A percentile compares a stretch with the other conserved stretches of the same genome.
phyloP scores from a whole-genome alignment of 2,329 filamentous ascomycete species.

The Knoxdaviesia proteae region DNA sequence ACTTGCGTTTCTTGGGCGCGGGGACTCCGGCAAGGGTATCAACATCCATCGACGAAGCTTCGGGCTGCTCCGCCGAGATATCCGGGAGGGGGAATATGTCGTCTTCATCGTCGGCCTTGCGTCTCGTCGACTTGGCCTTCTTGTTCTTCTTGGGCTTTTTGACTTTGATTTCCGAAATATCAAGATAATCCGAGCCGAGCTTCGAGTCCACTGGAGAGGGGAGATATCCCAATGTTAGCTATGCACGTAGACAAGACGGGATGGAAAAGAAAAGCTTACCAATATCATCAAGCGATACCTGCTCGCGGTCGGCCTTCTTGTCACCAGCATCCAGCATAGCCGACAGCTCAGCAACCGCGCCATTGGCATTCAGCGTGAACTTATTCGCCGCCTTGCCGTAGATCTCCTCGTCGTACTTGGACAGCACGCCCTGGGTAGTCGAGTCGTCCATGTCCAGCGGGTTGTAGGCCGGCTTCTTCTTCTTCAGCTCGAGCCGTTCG shows the following conservation, averaged over 20 bases:
- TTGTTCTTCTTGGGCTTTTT: slow-evolving; percentile 92
- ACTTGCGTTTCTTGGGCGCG: slow-evolving; percentile 38
- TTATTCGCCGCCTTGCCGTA: slow-evolving; percentile 71
- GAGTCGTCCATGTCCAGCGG: slow-evolving; percentile 52
- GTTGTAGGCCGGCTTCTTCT: slow-evolving; percentile 76
- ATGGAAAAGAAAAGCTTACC: slow-evolving; percentile 14
- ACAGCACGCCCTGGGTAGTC: slow-evolving; percentile 47
- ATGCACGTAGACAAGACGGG: slow-evolving; percentile 14
- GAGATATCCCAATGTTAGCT: slow-evolving; percentile 9
- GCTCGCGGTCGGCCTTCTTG: slow-evolving; percentile 35
- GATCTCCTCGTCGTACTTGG: slow-evolving; percentile 93
- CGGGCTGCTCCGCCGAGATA: slow-evolving; percentile 5
- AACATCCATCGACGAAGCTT: slow-evolving; percentile 49
- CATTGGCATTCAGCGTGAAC: slow-evolving; percentile 69
- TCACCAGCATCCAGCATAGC: slow-evolving; percentile 31
- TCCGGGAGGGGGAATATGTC: slow-evolving; percentile 27
- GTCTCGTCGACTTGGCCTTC: slow-evolving; percentile 56
- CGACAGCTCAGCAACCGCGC: slow-evolving; percentile 43
- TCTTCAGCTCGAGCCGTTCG: slow-evolving; percentile 69
- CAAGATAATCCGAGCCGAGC: slow-evolving; percentile 66
- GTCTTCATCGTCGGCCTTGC: slow-evolving; percentile 44
- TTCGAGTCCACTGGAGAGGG: slow-evolving; percentile 2
- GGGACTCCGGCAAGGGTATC: slow-evolving; percentile 30
- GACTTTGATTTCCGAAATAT: slow-evolving; percentile 70
- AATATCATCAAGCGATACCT: slow-evolving; percentile 68